phyloP scores from a whole-genome alignment of 441 rosid genomes.

The Brassica balearica region DNA sequence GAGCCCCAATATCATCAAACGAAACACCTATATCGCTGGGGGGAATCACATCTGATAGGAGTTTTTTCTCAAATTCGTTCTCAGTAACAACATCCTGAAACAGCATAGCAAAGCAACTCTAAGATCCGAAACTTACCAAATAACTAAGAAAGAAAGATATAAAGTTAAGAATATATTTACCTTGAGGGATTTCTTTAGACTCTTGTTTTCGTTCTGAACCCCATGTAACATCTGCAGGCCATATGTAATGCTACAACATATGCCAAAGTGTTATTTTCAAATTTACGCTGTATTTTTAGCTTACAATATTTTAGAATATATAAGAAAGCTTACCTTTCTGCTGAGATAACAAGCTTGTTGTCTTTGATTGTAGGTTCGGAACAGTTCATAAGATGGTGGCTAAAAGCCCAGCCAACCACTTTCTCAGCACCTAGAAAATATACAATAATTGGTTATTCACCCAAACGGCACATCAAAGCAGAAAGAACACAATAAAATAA shows the following conservation, averaged over 20 bases:
- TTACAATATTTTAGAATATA: conserved; percentile 16
- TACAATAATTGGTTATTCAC: conserved; percentile 31
- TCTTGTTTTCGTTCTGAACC: conserved; percentile 81
- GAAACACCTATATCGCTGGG: conserved; percentile 95
- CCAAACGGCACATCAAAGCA: not conserved
- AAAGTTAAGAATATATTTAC: conserved; percentile 46
- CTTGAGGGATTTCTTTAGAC: conserved; percentile 90
- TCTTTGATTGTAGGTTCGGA: conserved; percentile 65
- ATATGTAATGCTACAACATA: conserved; percentile 46
- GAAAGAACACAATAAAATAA: conserved; percentile 26
- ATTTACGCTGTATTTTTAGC: not conserved
- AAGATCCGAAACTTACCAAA: not conserved
- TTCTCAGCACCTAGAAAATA: conserved; percentile 69
- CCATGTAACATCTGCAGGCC: conserved; percentile 82
- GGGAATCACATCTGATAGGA: conserved; percentile 93
- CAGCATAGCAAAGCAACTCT: conserved; percentile 17
- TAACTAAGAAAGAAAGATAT: conserved; percentile 7
- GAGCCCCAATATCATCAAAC: conserved; percentile 95
- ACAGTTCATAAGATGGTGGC: conserved; percentile 53
- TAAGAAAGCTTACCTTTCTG: conserved; percentile 68
- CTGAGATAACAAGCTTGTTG: conserved; percentile 68
- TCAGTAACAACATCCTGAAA: conserved; percentile 95
- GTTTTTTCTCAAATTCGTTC: conserved; percentile 98
- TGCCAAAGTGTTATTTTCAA: not conserved
- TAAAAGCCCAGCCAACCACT: too few relatives aligned